Percentiles rank a stretch among this genome's conserved stretches.
These are phyloP conservation scores for Pseudopyricularia cyperi DNA, from an alignment of 2,329 filamentous ascomycete genomes.

Conservation along the genomic window DNA sequence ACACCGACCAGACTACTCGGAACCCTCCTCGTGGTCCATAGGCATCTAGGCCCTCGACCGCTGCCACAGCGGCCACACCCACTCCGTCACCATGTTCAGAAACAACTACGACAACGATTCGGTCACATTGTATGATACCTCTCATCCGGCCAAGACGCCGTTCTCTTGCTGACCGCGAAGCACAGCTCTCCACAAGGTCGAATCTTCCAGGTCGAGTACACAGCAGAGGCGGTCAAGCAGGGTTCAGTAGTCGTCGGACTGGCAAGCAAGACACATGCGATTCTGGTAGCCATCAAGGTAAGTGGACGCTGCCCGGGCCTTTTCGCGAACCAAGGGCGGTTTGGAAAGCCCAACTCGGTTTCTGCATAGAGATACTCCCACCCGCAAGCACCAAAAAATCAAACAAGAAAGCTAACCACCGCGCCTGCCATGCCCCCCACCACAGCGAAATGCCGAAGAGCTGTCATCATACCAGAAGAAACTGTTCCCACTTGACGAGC, in stretches of 20 bases:
- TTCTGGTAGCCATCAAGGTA: conserved; percentile 94
- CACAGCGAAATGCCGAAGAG: conserved; percentile 92
- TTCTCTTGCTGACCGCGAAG: conserved; percentile 15
- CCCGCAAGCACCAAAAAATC: neutral
- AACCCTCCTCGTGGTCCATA: neutral
- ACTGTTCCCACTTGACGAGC: conserved; percentile 90
- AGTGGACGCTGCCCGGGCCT: conserved; percentile 6
- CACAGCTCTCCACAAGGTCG: conserved; percentile 90
- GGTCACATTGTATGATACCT: conserved; percentile 83
- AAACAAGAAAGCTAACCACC: neutral
- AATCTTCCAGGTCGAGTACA: conserved; percentile 99
- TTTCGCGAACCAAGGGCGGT: neutral
- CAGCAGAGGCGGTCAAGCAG: conserved; percentile 96
- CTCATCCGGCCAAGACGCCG: conserved; percentile 2
- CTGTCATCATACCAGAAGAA: conserved; percentile 99
- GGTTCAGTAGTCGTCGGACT: conserved; percentile 95
- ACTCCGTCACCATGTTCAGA: conserved; percentile 67
- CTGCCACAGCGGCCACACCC: neutral
- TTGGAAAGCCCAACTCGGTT: neutral
- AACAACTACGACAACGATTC: conserved; percentile 99
- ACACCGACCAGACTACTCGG: neutral
- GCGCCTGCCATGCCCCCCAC: neutral
- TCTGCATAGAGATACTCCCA: neutral
- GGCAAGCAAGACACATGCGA: conserved; percentile 94
- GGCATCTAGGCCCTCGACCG: neutral